phyloP scores from a whole-genome alignment of 2,329 filamentous ascomycete genomes.

The Penicillium sp. region DNA sequence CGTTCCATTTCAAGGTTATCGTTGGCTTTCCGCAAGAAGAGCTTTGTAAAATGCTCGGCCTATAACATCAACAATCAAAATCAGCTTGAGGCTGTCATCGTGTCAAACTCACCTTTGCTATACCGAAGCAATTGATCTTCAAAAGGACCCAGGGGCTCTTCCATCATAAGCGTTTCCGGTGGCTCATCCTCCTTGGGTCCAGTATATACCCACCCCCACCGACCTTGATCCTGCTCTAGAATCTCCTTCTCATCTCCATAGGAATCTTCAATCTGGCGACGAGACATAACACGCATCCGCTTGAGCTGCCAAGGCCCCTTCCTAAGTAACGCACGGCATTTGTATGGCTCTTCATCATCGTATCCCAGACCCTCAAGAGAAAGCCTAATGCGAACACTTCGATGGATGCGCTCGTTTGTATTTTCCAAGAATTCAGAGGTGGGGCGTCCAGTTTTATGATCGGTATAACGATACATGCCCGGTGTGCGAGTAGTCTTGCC shows the following conservation, averaged over 20 bases:
- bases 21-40: neutral
- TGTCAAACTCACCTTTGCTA: conserved; percentile 10
- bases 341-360: conserved; percentile 15
- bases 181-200: conserved; percentile 14
- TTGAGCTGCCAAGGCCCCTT: conserved; percentile 17
- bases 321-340: conserved; percentile 14
- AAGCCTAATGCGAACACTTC: conserved; percentile 17
- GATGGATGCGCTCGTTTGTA: conserved; percentile 18
- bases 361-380: conserved; percentile 15
- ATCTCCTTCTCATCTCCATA: conserved; percentile 3
- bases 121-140: conserved; percentile 13
- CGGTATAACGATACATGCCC: conserved; percentile 13
- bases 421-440: conserved; percentile 7
- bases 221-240: conserved; percentile 8
- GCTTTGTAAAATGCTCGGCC: neutral
- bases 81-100: neutral
- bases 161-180: conserved; percentile 11
- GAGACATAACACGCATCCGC: conserved; percentile 8
- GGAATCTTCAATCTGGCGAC: neutral
- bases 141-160: conserved; percentile 15
- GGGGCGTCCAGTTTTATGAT: conserved; percentile 9
- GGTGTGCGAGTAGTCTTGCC: conserved; percentile 19
- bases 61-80: neutral
- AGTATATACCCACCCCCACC: conserved; percentile 17
- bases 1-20: neutral